Conservation (phyloP, 108 stramenopile species). For the Chaetoceros tenuissimus region DNA sequence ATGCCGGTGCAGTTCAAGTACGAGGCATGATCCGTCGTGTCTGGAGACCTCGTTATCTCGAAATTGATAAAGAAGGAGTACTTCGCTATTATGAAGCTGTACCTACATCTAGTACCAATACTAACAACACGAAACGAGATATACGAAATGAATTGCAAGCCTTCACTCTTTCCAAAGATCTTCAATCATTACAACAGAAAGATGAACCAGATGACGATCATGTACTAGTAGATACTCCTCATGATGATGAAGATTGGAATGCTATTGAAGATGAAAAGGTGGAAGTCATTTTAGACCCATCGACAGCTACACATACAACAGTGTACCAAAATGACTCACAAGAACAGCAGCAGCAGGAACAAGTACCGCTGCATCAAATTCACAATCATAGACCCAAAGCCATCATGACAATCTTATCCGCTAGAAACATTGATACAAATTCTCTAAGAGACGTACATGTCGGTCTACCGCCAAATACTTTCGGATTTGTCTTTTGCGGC, state of each 20-base stretch:
- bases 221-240: too few species aligned
- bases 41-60: slow-evolving; percentile 83
- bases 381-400: slow-evolving; percentile 34
- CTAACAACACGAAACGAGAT: not conserved
- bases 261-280: too few species aligned
- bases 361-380: not conserved
- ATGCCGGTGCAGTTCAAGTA: slow-evolving; percentile 71
- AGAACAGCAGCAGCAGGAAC: not conserved
- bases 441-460: slow-evolving; percentile 76
- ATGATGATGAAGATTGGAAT: too few species aligned
- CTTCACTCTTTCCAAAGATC: not conserved
- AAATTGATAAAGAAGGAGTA: slow-evolving; percentile 59
- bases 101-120: not conserved
- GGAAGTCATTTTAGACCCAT: not conserved
- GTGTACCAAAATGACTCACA: not conserved
- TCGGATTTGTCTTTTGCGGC: slow-evolving; percentile 78
- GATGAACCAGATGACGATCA: too few species aligned
- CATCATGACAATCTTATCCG: slow-evolving; percentile 34
- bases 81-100: slow-evolving; percentile 75
- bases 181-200: too few species aligned
- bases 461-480: slow-evolving; percentile 57
- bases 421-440: slow-evolving; percentile 72
- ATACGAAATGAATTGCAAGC: not conserved
- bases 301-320: not conserved
- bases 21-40: slow-evolving; percentile 76